Conservation (phyloP, 306 rosid species). For the Sesbania bispinosa region DNA sequence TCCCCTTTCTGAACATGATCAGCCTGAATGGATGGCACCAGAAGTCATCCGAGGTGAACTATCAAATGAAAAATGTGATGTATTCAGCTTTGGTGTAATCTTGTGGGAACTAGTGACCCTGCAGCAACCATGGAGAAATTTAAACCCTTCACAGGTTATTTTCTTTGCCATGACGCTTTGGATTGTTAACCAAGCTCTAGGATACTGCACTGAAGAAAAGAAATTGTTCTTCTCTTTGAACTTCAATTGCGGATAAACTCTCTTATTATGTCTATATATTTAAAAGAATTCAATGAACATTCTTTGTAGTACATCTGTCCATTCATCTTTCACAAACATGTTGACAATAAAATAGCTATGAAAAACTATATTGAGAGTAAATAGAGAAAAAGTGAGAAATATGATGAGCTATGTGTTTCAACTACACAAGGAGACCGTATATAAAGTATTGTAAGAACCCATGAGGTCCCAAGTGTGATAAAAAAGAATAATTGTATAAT, state of each 20-base stretch:
- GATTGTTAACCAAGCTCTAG: conserved; percentile 9
- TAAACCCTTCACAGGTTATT: conserved; percentile 78
- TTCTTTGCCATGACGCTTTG: conserved; percentile 2
- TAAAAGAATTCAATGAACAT: too few species aligned
- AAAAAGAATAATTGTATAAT: too few species aligned
- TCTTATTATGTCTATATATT: too few species aligned
- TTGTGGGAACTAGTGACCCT: conserved; percentile 92
- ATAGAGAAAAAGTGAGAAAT: too few species aligned
- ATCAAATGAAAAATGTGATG: conserved; percentile 88
- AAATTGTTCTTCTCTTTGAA: not conserved
- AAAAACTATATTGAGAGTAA: too few species aligned
- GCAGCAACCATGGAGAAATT: conserved; percentile 84
- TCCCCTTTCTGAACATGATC: not conserved
- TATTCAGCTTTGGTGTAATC: conserved; percentile 92
- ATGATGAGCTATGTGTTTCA: too few species aligned
- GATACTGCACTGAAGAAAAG: not conserved
- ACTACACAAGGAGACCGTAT: too few species aligned
- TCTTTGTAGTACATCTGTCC: too few species aligned
- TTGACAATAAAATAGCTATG: too few species aligned
- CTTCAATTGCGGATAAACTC: not conserved
- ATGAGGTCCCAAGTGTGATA: too few species aligned
- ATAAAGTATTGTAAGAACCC: too few species aligned
- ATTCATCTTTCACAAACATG: too few species aligned
- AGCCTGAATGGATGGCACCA: conserved; percentile 99
- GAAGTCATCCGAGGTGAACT: conserved; percentile 89